Conservation (phyloP, 1,284 basidiomycete genomes). For the Malassezia yamatoensis region DNA sequence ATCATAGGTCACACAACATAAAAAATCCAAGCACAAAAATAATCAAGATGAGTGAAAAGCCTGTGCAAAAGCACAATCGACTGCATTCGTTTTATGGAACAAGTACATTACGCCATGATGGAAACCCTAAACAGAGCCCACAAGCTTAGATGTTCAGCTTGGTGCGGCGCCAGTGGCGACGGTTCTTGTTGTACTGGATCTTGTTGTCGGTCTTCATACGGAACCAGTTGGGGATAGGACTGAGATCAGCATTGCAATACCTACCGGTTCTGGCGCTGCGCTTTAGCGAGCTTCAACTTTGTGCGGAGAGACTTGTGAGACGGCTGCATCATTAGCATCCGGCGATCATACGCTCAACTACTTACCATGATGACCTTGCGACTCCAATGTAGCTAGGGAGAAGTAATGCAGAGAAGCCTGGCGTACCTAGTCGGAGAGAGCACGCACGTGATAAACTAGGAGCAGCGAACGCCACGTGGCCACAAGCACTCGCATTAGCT, state of each 20-base stretch:
- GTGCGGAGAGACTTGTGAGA: constrained; percentile 96
- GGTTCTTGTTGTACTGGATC: constrained; percentile 62
- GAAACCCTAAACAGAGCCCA: constrained; percentile 2
- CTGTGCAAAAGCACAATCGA: neutral
- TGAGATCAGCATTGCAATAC: constrained; percentile 38
- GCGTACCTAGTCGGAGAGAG: too few species aligned
- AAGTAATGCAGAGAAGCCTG: neutral
- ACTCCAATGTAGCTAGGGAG: neutral
- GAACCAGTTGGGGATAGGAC: constrained; percentile 97
- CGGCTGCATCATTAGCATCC: constrained; percentile 54
- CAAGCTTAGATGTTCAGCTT: constrained; percentile 41
- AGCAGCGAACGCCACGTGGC: constrained; percentile 8
- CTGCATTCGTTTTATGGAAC: constrained; percentile 7
- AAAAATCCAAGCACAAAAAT: neutral
- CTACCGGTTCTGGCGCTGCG: constrained; percentile 84
- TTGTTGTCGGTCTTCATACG: constrained; percentile 90
- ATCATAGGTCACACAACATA: neutral
- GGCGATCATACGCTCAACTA: neutral
- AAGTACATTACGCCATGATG: constrained; percentile 6
- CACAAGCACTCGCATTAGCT: neutral
- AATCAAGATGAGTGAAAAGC: neutral
- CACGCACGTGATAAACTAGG: neutral
- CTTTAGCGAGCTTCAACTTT: constrained; percentile 95
- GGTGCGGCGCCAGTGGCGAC: constrained; percentile 46
- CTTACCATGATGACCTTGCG: neutral